Percentiles rank a stretch among this genome's conserved stretches.
These are phyloP conservation scores for Penicillium verrucosum DNA, from an alignment of 2,329 filamentous ascomycete genomes.

Conservation along the genomic window DNA sequence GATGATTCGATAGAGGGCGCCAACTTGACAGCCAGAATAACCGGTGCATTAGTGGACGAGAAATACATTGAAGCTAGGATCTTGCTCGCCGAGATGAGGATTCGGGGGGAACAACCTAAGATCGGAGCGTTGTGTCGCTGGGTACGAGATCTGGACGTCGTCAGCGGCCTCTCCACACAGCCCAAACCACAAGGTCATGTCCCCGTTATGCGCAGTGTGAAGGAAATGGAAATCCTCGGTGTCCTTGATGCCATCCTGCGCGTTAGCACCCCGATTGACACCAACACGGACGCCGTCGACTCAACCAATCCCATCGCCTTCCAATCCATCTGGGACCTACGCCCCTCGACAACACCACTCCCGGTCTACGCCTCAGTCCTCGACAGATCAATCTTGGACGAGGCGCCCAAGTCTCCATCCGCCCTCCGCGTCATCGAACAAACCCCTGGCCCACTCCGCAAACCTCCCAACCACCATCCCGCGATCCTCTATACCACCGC, in stretches of 20 bases:
- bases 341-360: conserved; percentile 42
- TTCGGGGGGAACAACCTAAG: conserved; percentile 63
- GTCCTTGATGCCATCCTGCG: conserved; percentile 64
- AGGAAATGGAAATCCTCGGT: conserved; percentile 55
- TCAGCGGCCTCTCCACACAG: conserved; percentile 61
- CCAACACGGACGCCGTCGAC: conserved; percentile 19
- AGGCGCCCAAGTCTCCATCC: conserved; percentile 23
- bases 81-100: conserved; percentile 66
- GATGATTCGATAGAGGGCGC: conserved; percentile 45
- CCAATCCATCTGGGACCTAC: conserved; percentile 61
- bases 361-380: conserved; percentile 57
- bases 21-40: conserved; percentile 65
- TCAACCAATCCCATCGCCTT: conserved; percentile 54
- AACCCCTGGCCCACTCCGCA: conserved; percentile 58
- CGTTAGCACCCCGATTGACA: conserved; percentile 61
- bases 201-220: conserved; percentile 25
- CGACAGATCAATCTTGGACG: conserved; percentile 54
- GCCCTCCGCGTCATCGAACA: conserved; percentile 60
- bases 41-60: conserved; percentile 62
- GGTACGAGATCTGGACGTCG: conserved; percentile 68
- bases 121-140: conserved; percentile 68
- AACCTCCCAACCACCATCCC: conserved; percentile 65
- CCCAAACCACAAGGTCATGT: conserved; percentile 41
- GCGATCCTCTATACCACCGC: conserved; percentile 63
- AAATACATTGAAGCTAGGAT: conserved; percentile 64